Percentiles rank a stretch among this genome's conserved stretches.
Evolutionary conservation across 2,329 filamentous ascomycete genomes (phyloP).

Genomic region (Coniella lustricola): DNA sequence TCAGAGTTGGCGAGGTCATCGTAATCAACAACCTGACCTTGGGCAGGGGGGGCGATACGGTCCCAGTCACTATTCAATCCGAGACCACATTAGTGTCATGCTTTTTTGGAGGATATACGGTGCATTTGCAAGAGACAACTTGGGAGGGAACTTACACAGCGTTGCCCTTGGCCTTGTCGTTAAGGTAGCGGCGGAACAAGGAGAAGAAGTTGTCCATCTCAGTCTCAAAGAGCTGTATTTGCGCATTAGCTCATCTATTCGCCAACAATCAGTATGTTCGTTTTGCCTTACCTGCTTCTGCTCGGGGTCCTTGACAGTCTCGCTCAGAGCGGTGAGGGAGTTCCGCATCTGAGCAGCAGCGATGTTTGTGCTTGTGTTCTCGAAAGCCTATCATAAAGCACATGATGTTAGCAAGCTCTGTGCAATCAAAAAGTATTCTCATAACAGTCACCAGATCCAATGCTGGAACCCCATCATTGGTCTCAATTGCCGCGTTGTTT

Average conservation of each 20-base stretch:
- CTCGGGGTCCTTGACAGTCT: slow-evolving; percentile 76
- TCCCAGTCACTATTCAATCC: slow-evolving; percentile 73
- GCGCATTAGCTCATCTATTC: slow-evolving; percentile 14
- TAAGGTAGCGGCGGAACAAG: slow-evolving; percentile 95
- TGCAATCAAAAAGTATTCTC: too few relatives aligned
- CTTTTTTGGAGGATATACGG: too few relatives aligned
- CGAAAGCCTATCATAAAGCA: slow-evolving; percentile 72
- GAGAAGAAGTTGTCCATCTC: slow-evolving; percentile 99
- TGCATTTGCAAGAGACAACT: neutral
- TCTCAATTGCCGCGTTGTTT: too few relatives aligned
- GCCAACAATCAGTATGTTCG: neutral
- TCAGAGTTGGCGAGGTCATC: slow-evolving; percentile 82
- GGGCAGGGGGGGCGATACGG: slow-evolving; percentile 87
- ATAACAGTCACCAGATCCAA: too few relatives aligned
- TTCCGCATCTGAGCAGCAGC: slow-evolving; percentile 99
- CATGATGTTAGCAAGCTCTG: slow-evolving; percentile 2
- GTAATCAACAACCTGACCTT: slow-evolving; percentile 92
- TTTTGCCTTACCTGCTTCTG: slow-evolving; percentile 66
- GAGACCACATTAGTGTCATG: neutral
- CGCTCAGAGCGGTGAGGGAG: slow-evolving; percentile 83
- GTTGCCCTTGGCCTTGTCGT: slow-evolving; percentile 98
- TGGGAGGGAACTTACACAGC: slow-evolving; percentile 65
- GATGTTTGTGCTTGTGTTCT: slow-evolving; percentile 97
- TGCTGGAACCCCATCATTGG: too few relatives aligned
- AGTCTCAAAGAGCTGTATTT: slow-evolving; percentile 76